These are phyloP conservation scores for Olyra latifolia DNA, from an alignment of 176 grass and related monocot genomes.

Conservation along the genomic window DNA sequence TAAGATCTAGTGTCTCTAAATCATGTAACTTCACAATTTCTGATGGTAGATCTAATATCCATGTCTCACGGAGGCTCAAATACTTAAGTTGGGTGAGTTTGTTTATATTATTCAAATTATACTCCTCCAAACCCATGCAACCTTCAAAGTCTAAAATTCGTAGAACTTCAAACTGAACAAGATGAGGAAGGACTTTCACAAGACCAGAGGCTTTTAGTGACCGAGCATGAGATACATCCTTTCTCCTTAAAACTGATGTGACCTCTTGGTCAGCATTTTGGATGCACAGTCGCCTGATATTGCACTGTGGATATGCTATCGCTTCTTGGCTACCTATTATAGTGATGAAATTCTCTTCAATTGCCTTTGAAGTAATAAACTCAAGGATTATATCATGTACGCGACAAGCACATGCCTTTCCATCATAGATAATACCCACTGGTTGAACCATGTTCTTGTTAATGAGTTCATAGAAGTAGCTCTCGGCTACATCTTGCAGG, in stretches of 20 bases:
- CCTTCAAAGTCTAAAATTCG: not conserved
- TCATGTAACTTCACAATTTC: not conserved
- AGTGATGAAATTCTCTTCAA: slow-evolving; percentile 42
- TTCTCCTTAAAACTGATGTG: not conserved
- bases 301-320: not conserved
- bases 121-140: not conserved
- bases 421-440: not conserved
- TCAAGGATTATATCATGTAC: slow-evolving; percentile 43
- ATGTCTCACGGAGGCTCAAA: not conserved
- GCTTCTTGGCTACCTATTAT: not conserved
- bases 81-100: not conserved
- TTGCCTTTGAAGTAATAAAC: not conserved
- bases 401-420: slow-evolving; percentile 1
- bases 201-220: not conserved
- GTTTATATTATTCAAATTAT: not conserved
- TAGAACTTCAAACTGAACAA: not conserved
- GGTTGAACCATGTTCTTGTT: slow-evolving; percentile 35
- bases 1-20: not conserved
- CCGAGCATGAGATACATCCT: not conserved
- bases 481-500: slow-evolving; percentile 16
- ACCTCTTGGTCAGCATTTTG: not conserved
- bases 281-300: not conserved
- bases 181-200: not conserved
- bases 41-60: not conserved
- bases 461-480: slow-evolving; percentile 30